Base-by-base conservation (phyloP, 2,329 filamentous ascomycete genomes). In the Ophiostoma novo-ulmi region DNA sequence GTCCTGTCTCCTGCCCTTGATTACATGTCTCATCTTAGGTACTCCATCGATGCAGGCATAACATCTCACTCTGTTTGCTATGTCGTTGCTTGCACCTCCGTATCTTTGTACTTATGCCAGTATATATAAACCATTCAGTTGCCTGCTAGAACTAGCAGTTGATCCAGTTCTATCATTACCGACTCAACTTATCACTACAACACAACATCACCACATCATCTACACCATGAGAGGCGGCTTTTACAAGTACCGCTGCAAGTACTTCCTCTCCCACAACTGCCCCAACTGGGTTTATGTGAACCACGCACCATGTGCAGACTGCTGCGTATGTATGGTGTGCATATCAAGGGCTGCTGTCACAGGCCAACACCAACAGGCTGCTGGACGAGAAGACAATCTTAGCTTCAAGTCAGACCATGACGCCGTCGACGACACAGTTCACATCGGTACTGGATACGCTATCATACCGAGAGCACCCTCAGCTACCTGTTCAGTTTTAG, bases 201-300 rank as follows among this genome's bases (percentile, higher is more conserved):
- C 31, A 31, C 31, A 31, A 31, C 31, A 31, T 31, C 31, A 31
- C 31, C 55, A 61, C 55, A 31, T 35, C 58, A 17, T 7, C 58
- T 11, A 36, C 61, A 65, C 6, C 35, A 65, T 65, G 63, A 38
- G 80, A 68, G 81, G 81, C 63, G 81, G 81, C 63, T 82, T 78
- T 71, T 84, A 83, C 76, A 84, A 81, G 78, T 84, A 82, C 77
- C 79, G 81, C 55, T 85, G 83, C 80, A 85, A 84, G 76, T 82
- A 84, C 78, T 84, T 82, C 73, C 79, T 80, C 72, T 81, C 81
- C 14, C 77, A 83, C 75, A 80, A 84, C 75, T 85, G 83, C 76
- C 78, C 77, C 2, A 81, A 83, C 72, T 85, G 82, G 83, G 82
- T 84, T 13, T 84, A 81, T 73, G 80, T 83, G 63, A 83, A 84